phyloP scores from a whole-genome alignment of 2,329 filamentous ascomycete genomes.

The Diaporthe vaccinii region DNA sequence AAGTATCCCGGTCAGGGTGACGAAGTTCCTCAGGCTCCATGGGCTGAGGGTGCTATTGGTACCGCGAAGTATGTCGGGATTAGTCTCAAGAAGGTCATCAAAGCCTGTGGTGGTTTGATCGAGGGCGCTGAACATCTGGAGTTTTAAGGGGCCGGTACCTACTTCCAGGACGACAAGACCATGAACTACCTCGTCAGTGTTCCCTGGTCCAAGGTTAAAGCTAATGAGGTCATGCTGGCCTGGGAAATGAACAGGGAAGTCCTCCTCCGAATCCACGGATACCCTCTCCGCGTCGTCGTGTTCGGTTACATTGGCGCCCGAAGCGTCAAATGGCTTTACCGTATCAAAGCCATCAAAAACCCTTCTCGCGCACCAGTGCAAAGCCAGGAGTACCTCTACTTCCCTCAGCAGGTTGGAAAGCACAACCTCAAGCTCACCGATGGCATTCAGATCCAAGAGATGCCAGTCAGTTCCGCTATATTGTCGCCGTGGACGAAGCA shows the following conservation, averaged over 20 bases:
- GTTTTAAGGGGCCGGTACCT: conserved; percentile 10
- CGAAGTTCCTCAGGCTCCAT: conserved; percentile 9
- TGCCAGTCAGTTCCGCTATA: conserved; percentile 14
- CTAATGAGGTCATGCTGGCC: conserved; percentile 8
- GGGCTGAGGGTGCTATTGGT: conserved; percentile 13
- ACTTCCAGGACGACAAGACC: conserved; percentile 13
- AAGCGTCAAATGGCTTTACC: conserved; percentile 13
- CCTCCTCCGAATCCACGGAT: conserved; percentile 5
- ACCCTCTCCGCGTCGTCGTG: conserved; percentile 8
- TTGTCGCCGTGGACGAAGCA: conserved; percentile 14
- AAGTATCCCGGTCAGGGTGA: conserved; percentile 10
- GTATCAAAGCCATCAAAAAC: conserved; percentile 2
- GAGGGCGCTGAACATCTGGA: conserved; percentile 3
- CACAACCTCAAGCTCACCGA: conserved; percentile 3
- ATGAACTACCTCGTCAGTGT: conserved; percentile 25
- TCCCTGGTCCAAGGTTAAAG: conserved; percentile 11
- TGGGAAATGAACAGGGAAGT: conserved; percentile 11
- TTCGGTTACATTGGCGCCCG: conserved; percentile 10
- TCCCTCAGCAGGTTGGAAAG: conserved; percentile 14
- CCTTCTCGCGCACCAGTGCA: conserved; percentile 6
- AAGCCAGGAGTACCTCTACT: conserved; percentile 15
- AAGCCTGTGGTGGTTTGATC: conserved; percentile 4
- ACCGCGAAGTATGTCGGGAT: neutral
- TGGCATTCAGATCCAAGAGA: conserved; percentile 11
- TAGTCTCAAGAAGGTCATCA: neutral